Evolutionary conservation across 179 eudicot species (phyloP).

Genomic region (Gypsophila paniculata): DNA sequence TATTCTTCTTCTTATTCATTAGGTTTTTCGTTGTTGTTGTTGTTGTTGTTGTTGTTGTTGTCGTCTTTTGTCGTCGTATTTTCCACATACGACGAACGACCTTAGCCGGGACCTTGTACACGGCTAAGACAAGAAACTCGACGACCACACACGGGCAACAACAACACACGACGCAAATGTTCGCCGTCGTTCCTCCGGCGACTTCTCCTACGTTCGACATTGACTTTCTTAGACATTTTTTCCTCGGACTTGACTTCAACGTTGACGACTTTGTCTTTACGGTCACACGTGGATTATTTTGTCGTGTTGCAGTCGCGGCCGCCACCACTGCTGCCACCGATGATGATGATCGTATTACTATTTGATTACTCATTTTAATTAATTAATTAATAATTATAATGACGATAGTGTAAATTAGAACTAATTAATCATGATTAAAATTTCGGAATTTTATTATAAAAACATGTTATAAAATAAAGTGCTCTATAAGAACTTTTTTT

Average conservation of each 20-base stretch:
- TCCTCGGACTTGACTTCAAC: slow-evolving; percentile 7
- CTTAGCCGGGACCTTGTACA: slow-evolving; percentile 34
- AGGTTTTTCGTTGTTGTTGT: too few species aligned
- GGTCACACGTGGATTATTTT: slow-evolving; percentile 15
- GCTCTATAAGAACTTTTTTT: too few species aligned
- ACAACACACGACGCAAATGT: slow-evolving; percentile 29
- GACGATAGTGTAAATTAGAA: too few species aligned
- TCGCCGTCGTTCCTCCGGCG: slow-evolving; percentile 46
- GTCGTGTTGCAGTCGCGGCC: slow-evolving; percentile 9
- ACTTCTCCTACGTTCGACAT: slow-evolving; percentile 35
- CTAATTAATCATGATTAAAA: too few species aligned
- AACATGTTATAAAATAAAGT: neutral
- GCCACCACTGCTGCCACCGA: neutral
- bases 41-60: neutral
- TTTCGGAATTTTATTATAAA: neutral
- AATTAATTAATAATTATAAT: neutral
- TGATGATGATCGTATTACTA: slow-evolving; percentile 17
- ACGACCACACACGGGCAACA: slow-evolving; percentile 38
- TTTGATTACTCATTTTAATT: neutral
- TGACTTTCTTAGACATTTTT: neutral
- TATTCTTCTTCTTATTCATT: neutral
- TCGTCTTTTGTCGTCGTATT: slow-evolving; percentile 16
- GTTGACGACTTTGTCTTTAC: slow-evolving; percentile 8
- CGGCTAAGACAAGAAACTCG: slow-evolving; percentile 30
- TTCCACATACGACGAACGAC: slow-evolving; percentile 28